Evolutionary conservation across 2,329 filamentous ascomycete genomes (phyloP), one percentile per base, ranked within the genome.

Genomic region (Raffaelea albimanens): DNA sequence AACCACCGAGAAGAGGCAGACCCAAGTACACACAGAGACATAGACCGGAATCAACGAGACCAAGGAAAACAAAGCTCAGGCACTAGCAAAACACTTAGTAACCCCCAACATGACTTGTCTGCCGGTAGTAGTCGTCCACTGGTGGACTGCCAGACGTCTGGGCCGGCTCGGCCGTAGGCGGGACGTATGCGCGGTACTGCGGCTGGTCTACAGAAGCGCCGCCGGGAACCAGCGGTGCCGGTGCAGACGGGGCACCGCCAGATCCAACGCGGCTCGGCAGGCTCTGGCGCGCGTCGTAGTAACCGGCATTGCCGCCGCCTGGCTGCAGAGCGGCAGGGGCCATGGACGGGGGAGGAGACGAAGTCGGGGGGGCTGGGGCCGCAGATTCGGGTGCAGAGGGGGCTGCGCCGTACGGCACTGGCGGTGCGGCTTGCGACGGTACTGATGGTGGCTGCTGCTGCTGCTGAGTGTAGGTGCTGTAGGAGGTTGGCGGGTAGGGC

Each of bases 111-210:
- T 50, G 50, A 4, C 53, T 52, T 1, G 53, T 21, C 54, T 73
- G 70, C 43, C 75, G 66, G 57, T 81, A 81, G 56, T 76, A 81
- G 58, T 79, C 77, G 44, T 67, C 69, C 4, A 75, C 73, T 4
- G 70, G 73, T 50, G 69, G 11, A 29, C 29, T 22, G 25, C 40
- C 39, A 20, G 43, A n/a, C 18, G 40, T 43, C 21, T 75, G 2
- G 70, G 69, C 9, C 65, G 70, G 58, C 18, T 75, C 2, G 70
- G 69, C 10, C 62, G 25, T 58, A 36, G 51, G 72, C 3, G 76
- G 76, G 3, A 73, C 70, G 50, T 83, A 83, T 0, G 80, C 72
- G 59, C 76, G 81, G 55, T 82, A 83, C 59, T 79, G 76, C 36
- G 67, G 67, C 56, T 69, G 66, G 18, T 56, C 44, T 18, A 23